Evolutionary conservation across 2,329 filamentous ascomycete species (phyloP).

Genomic region (Trichoderma semiorbis): DNA sequence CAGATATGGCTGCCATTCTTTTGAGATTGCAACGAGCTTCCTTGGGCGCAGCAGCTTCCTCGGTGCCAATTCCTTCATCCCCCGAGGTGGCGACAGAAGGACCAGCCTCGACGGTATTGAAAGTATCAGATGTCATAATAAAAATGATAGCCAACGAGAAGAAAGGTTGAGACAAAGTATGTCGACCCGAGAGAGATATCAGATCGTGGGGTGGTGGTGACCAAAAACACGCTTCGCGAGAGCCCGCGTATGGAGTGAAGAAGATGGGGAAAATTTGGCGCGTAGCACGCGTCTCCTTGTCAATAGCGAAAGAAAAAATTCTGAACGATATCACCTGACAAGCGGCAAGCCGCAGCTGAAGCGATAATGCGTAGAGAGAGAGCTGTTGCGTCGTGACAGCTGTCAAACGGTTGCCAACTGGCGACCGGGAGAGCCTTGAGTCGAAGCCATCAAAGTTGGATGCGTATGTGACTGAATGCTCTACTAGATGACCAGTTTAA

Average conservation of each 20-base stretch:
- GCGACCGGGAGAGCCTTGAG: neutral
- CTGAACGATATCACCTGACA: neutral
- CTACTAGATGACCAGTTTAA: neutral
- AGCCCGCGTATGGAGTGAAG: neutral
- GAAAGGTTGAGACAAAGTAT: neutral
- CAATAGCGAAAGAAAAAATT: neutral
- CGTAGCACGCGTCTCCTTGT: fast-evolving
- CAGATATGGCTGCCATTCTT: neutral
- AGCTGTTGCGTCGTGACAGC: neutral
- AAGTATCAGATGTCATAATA: neutral
- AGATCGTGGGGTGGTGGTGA: neutral
- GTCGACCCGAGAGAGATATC: neutral
- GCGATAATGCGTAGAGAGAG: neutral
- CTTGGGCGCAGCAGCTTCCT: neutral
- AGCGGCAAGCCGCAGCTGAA: neutral
- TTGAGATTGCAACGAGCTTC: neutral
- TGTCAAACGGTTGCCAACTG: neutral
- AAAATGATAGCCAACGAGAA: neutral
- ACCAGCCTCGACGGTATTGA: too few species aligned
- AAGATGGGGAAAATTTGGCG: neutral
- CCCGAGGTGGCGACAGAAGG: neutral
- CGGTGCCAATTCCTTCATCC: too few species aligned
- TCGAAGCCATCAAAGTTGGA: neutral
- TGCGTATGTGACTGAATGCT: neutral
- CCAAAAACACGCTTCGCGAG: neutral